phyloP scores from a whole-genome alignment of 768 basidiomycete species.

The Termitomyces sp. region DNA sequence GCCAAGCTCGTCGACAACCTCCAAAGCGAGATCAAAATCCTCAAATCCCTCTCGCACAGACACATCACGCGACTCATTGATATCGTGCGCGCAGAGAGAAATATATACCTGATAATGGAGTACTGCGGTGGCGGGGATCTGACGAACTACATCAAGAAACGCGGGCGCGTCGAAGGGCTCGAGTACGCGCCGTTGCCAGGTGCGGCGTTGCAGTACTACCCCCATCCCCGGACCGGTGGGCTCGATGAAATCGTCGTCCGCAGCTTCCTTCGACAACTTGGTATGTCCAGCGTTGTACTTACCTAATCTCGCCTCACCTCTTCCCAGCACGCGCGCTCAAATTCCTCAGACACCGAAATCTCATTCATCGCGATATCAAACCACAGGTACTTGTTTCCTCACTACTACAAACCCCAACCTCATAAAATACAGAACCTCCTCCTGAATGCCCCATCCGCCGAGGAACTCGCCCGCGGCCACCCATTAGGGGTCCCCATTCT shows the following conservation, averaged over 20 bases:
- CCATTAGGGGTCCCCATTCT: slow-evolving; percentile 91
- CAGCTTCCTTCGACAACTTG: slow-evolving; percentile 30
- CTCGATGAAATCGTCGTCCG: slow-evolving; percentile 87
- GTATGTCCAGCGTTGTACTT: neutral
- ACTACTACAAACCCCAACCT: no score
- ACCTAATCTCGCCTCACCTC: neutral
- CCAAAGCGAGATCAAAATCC: slow-evolving; percentile 96
- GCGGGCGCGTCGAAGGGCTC: slow-evolving; percentile 88
- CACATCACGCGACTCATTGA: slow-evolving; percentile 93
- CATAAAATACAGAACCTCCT: slow-evolving; percentile 68
- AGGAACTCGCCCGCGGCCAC: slow-evolving; percentile 84
- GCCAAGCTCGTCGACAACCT: slow-evolving; percentile 95
- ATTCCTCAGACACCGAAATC: slow-evolving; percentile 82
- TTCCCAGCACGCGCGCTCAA: slow-evolving; percentile 82
- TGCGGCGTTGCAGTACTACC: slow-evolving; percentile 77
- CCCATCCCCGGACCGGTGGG: slow-evolving; percentile 89
- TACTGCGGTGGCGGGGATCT: slow-evolving; percentile 96
- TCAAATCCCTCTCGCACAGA: slow-evolving; percentile 88
- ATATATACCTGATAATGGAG: slow-evolving; percentile 96
- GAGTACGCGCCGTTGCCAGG: slow-evolving; percentile 74
- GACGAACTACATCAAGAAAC: slow-evolving; percentile 94
- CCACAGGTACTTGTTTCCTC: slow-evolving; percentile 60
- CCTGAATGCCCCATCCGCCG: slow-evolving; percentile 74
- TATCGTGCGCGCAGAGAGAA: slow-evolving; percentile 80
- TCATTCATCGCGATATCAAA: slow-evolving; percentile 97